Conservation (phyloP, 345 rosid genomes). For the Brassica cretica region DNA sequence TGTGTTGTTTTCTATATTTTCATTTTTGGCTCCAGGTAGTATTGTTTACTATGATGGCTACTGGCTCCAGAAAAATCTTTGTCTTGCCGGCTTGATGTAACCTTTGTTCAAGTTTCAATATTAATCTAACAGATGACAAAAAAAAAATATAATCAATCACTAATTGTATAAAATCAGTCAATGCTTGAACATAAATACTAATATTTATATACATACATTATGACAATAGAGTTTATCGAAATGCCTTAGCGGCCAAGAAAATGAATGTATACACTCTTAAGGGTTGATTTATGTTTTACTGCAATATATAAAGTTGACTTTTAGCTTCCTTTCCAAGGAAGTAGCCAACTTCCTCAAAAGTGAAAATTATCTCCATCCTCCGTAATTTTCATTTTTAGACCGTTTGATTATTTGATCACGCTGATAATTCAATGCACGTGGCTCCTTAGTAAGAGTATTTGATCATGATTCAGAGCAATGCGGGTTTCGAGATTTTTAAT, state of each 20-base stretch:
- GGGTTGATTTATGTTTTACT: constrained; percentile 24
- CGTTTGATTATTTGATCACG: background rate
- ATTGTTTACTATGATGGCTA: no score
- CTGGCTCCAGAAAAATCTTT: no score
- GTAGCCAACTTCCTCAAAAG: constrained; percentile 9
- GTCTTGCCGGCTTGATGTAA: no score
- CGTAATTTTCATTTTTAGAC: background rate
- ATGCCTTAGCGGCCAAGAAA: constrained; percentile 32
- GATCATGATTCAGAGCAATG: background rate
- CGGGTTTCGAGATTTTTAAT: no score
- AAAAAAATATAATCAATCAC: background rate
- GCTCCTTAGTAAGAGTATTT: background rate
- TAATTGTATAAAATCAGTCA: background rate
- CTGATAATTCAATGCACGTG: background rate
- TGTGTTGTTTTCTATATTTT: no score
- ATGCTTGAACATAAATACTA: background rate
- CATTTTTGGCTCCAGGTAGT: no score
- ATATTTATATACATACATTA: background rate
- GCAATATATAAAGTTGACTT: constrained; percentile 32
- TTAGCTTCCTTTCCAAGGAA: constrained; percentile 31
- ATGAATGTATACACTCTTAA: background rate
- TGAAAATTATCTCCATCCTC: background rate
- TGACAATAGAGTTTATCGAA: background rate
- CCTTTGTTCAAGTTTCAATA: no score
- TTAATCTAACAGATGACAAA: no score